A percentile compares a stretch with the other conserved stretches of the same genome.
These are phyloP conservation scores for Marchantia polymorpha DNA, from an alignment of 225 moss, liverwort and hornwort species.

Conservation along the genomic window DNA sequence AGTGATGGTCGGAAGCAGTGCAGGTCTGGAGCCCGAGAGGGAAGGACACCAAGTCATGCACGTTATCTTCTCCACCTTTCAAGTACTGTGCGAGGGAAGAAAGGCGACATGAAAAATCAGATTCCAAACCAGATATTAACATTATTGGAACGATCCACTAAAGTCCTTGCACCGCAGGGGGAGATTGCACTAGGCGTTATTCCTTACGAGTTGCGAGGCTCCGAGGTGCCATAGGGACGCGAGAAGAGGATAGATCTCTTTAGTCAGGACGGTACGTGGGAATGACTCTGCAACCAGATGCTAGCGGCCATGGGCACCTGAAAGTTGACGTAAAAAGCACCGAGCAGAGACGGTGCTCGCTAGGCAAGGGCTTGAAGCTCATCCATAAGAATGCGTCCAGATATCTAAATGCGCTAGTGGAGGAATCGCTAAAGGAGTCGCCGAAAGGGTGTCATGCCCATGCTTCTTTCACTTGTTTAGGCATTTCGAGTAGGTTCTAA, in stretches of 20 bases:
- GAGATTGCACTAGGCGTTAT: background rate
- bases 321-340: background rate
- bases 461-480: background rate
- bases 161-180: background rate
- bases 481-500: background rate
- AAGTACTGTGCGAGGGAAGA: background rate
- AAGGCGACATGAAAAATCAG: background rate
- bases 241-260: background rate
- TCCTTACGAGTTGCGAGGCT: background rate
- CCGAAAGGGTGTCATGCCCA: background rate
- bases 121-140: background rate
- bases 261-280: conserved; percentile 1
- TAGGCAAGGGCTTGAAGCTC: background rate
- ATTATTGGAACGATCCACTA: background rate
- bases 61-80: background rate
- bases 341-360: background rate
- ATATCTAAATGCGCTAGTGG: background rate
- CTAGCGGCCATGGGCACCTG: background rate
- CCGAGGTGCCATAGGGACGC: background rate
- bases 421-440: background rate
- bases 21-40: background rate
- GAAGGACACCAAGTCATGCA: background rate
- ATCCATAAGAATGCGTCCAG: background rate
- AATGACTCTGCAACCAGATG: background rate
- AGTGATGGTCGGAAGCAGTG: background rate